These are phyloP conservation scores for Fusarium dimerum DNA, from an alignment of 2,329 filamentous ascomycete species.

Conservation along the genomic window DNA sequence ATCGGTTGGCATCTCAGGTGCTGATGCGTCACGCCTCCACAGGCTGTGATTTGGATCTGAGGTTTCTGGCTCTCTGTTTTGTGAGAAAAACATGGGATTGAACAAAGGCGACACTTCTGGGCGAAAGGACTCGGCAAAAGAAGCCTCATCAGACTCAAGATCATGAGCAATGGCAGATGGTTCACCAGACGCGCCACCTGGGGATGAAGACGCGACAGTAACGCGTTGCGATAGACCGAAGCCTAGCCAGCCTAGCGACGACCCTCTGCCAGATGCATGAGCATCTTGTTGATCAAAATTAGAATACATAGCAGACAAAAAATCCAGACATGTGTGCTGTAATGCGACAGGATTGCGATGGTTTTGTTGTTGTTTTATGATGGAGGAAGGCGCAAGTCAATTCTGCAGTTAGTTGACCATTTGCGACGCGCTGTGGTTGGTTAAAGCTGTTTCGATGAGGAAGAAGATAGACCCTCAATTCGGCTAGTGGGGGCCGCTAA, in stretches of 20 bases:
- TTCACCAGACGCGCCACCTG: slow-evolving; percentile 9
- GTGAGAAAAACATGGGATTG: slow-evolving; percentile 17
- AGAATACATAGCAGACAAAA: slow-evolving; percentile 18
- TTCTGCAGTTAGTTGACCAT: slow-evolving; percentile 5
- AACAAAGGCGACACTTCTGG: slow-evolving; percentile 26
- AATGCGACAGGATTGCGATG: background rate
- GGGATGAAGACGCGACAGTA: slow-evolving; percentile 18
- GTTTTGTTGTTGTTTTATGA: slow-evolving; percentile 6
- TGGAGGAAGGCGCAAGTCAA: slow-evolving; percentile 8
- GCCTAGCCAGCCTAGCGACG: slow-evolving; percentile 16
- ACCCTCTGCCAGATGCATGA: slow-evolving; percentile 9
- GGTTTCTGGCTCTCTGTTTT: slow-evolving; percentile 7
- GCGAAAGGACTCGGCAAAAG: slow-evolving; percentile 28
- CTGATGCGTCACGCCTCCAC: slow-evolving; percentile 19
- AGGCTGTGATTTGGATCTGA: slow-evolving; percentile 9
- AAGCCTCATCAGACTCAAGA: slow-evolving; percentile 15
- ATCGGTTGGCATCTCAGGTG: slow-evolving; percentile 6
- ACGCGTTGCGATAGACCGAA: slow-evolving; percentile 16
- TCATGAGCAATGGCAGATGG: slow-evolving; percentile 8
- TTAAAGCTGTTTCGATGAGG: background rate
- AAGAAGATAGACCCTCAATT: too few relatives aligned
- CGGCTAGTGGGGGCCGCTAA: too few relatives aligned
- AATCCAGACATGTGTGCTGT: background rate
- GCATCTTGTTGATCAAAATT: slow-evolving; percentile 15
- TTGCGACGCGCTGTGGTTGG: background rate